Evolutionary conservation across 768 basidiomycete species (phyloP), one percentile per base, ranked within the genome.

Genomic region (Collybiopsis luxurians): DNA sequence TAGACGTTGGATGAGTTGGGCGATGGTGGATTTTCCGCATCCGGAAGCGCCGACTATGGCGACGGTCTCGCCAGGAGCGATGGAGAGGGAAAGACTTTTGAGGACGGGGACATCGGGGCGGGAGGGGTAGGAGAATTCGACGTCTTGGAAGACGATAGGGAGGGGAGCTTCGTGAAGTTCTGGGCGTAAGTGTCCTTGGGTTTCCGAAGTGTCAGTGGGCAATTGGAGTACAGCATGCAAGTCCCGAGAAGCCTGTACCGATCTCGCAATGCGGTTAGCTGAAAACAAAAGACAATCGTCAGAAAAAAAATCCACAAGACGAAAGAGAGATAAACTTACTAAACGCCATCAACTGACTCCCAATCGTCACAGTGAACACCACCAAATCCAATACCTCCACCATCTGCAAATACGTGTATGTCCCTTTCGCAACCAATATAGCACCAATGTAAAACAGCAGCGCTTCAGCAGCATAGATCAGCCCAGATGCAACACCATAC

Each of bases 1-100:
- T 12, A 98, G 43, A 19, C 53, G 53, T 55, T 55, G 86, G 1
- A 98, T 75, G 2, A 98, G 79, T 1, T 89, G 80, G 0, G 90
- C 89, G 60, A 96, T 80, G 2, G 94, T 98, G 23, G 91, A 93
- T 74, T 98, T 98, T 36, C 96, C 95, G 2, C 85, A 92, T 9
- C 96, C 95, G 4, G 93, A 96, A 0, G 89, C 72, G 10, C 96
- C 96, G 19, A 98, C 93, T 62, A 98, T 82, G 53, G 93, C 95
- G 2, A 97, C 92, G 26, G 84, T 89, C 66, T 96, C 91, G 61
- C 86, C 83, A 2, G 90, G 83, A 1, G 75, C 73, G 62, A 98
- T 75, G 59, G 77, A 79, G 68, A 97, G 80, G 12, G 83, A 85
- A 47, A 93, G 67, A 55, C 84, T 75, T 23, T 76, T 67, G 51